A percentile compares a stretch with the other conserved stretches of the same genome.
phyloP scores from a whole-genome alignment of 148 eudicot species.

The Fallopia convolvulus region DNA sequence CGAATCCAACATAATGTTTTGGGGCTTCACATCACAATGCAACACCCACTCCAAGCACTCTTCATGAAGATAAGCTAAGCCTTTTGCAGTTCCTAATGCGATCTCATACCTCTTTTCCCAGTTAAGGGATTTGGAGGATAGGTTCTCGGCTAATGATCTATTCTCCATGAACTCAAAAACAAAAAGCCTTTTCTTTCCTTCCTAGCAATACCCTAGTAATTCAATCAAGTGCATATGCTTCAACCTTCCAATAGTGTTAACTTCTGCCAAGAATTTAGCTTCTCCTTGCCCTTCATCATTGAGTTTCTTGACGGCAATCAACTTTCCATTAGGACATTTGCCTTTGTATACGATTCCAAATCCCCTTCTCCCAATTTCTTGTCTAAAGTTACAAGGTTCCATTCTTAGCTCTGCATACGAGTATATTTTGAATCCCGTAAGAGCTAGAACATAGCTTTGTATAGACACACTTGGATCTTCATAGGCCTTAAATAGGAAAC shows the following conservation, averaged over 20 bases:
- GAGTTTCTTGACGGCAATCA: not conserved
- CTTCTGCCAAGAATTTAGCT: not conserved
- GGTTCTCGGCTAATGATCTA: slow-evolving; percentile 5
- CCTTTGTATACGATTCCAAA: not conserved
- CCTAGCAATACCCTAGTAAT: not conserved
- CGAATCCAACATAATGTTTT: not conserved
- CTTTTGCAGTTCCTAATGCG: slow-evolving; percentile 24
- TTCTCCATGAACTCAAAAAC: slow-evolving; percentile 9
- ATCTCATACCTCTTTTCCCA: slow-evolving; percentile 17
- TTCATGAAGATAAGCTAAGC: slow-evolving; percentile 10
- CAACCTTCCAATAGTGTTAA: slow-evolving; percentile 2
- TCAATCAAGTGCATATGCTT: slow-evolving; percentile 10
- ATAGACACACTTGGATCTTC: not conserved
- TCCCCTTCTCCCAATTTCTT: not conserved
- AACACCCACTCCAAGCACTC: slow-evolving; percentile 9
- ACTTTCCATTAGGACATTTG: not conserved
- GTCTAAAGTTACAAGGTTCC: not conserved
- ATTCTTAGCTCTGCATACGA: not conserved
- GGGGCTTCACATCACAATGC: not conserved
- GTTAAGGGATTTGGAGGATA: slow-evolving; percentile 8
- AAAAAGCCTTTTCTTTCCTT: slow-evolving; percentile 6
- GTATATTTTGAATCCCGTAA: not conserved
- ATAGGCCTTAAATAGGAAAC: not conserved
- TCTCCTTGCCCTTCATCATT: not conserved
- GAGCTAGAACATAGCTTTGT: not conserved